Evolutionary conservation across 495 filamentous ascomycete genomes (phyloP), one percentile per base, ranked within the genome.

Genomic region (Aspergillus olivimuriae): DNA sequence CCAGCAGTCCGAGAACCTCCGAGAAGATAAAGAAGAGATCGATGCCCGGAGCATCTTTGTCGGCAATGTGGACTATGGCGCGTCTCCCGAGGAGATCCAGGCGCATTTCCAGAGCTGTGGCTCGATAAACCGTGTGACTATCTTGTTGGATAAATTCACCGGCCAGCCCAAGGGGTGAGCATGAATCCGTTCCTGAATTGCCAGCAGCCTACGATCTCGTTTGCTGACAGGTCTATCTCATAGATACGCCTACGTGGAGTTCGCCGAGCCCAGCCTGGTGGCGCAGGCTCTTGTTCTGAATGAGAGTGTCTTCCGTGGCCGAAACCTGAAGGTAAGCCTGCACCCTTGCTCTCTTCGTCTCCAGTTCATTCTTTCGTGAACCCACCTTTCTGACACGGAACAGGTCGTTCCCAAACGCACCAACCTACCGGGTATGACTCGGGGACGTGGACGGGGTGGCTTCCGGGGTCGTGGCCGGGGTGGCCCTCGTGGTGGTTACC

Each of bases 171-270:
- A 99, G 73, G 94, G 94, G 91, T 97, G 68, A 57, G 86, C 56
- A n/a, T 8, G 12, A 14, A 11, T 21, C 37, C 19, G 16, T 4
- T 33, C 6, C 8, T 12, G 16, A 7, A 17, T 43, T 20, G 21
- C 20, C n/a, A 11, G 4, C 26, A 3, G 21, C 5, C 21, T 30
- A 10, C 17, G 14, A 20, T 18, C n/a, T 47, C 63, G 62, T 61
- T 67, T 53, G 60, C 75, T 77, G 74, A 77, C 68, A 49, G 11
- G 30, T 52, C 46, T 52, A 30, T 17, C 26, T 14, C 57, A 60
- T 65, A 97, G 91, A 22, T 99, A 99, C 66, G 94, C 94, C 53
- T 99, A 99, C 66, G 94, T 99, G 44, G 94, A 99, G 64, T 99
- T 99, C 56, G 84, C 88, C 14, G 94, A 99, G 65, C 92, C 94